Evolutionary conservation across 2,329 filamentous ascomycete species (phyloP), one percentile per base, ranked within the genome.

Genomic region (Colletotrichum abscissum): DNA sequence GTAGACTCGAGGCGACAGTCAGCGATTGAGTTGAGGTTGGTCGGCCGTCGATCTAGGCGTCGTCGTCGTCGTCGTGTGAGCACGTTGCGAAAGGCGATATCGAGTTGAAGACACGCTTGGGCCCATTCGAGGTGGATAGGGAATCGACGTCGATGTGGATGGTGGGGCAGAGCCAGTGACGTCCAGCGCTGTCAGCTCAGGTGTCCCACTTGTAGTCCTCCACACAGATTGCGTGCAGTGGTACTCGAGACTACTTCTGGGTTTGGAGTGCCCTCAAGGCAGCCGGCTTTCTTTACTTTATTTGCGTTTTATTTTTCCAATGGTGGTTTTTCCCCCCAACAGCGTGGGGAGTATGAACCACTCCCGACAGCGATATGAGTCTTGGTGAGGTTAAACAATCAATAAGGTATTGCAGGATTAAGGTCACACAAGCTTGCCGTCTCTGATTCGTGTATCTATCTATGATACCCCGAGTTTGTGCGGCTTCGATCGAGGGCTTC

Each of bases 131-230:
- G 56, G 24, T 52, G 63, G 55, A 55, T 55, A 46, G 49, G 49
- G 28, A 49, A 49, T 49, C 19, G 42, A 49, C 42, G 19, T 49
- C 42, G 42, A 38, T 57, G 35, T 68, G 42, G 64, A 68, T 63
- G 57, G 69, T 72, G 69, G 69, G 69, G 64, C 69, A 72, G 35
- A 38, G 35, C 49, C 22, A 63, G 64, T 63, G 64, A 72, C 57
- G 57, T 69, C 35, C 58, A 57, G 55, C 33, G 35, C n/a, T 46
- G 46, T 46, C 22, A n/a, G 55, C 14, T 3, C 22, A 56, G 42
- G 63, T 71, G 28, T 12, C 22, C 19, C 14, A 38, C 28, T 60
- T 71, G 63, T 71, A 71, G 33, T n/a, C 35, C 12, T 22, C 24
- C 56, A 12, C 46, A 11, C 46, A n/a, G 35, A 55, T 30, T 14